Conservation (phyloP, 345 rosid genomes). For the Sonneratia caseolaris region DNA sequence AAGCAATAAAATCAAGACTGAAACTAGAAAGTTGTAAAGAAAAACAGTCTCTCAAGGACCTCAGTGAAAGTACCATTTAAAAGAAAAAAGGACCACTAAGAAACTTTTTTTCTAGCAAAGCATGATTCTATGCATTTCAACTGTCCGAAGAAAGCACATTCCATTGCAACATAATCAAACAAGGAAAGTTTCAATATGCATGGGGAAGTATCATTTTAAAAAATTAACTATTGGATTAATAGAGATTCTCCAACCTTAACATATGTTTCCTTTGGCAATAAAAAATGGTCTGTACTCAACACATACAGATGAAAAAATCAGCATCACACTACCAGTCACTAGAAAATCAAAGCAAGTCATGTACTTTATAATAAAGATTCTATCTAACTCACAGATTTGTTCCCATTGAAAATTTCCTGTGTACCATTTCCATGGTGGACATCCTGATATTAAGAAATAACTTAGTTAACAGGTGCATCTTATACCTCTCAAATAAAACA, state of each 20-base stretch:
- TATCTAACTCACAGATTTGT: constrained; percentile 59
- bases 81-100: not conserved
- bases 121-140: not conserved
- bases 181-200: not conserved
- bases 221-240: not conserved
- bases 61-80: not conserved
- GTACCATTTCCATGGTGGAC: constrained; percentile 99
- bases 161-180: not conserved
- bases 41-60: not conserved
- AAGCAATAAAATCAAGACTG: not conserved
- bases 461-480: not conserved
- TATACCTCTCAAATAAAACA: not conserved
- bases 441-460: constrained; percentile 44
- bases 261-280: not conserved
- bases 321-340: constrained; percentile 9
- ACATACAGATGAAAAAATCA: not conserved
- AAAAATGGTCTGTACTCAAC: not conserved
- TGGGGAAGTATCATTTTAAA: not conserved
- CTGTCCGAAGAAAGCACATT: not conserved
- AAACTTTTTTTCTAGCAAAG: not conserved
- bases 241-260: not conserved
- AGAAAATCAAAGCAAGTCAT: constrained; percentile 5
- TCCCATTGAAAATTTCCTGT: constrained; percentile 83
- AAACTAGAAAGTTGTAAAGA: not conserved
- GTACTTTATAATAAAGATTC: not conserved